Evolutionary conservation across 1,139 yeast species (phyloP), one percentile per base, ranked within the genome.

Genomic region (Candida buenavistaensis): DNA sequence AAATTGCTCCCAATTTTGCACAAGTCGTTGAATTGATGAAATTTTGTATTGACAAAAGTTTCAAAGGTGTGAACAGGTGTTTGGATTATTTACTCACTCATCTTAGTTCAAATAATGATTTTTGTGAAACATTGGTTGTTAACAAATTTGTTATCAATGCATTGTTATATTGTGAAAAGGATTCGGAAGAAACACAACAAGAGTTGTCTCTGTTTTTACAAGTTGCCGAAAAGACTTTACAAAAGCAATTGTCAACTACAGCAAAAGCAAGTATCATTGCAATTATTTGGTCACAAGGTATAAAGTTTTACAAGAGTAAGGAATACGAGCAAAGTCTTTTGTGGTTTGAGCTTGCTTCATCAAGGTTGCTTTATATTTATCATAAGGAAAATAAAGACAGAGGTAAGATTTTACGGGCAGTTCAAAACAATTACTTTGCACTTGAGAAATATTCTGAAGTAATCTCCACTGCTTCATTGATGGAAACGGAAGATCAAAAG

Each of bases 261-360:
- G 46, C 56, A 4, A 39, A 54, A 9, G 46, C 52, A 9, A 44
- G 60, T 22, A 28, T 51, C 1, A 41, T 53, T 3, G 51, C 62
- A 1, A 38, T 60, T 23, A 29, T 62, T n/a, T 62, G 64, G 64
- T 59, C 57, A n/a, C 39, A 41, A 14, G 63, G 62, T 0, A 53
- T 53, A 28, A 37, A 39, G 10, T 40, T 39, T 6, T 37, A 41
- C 23, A 58, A 59, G 24, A 40, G 37, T 3, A 33, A 28, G 1
- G 34, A 43, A 6, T 43, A 30, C 25, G 17, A 32, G 2, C 47
- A 47, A 10, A 51, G 59, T 1, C 24, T 51, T 3, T 36, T 33
- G 1, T 61, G 65, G 63, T 48, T 57, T 15, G 37, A 47, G 3
- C 26, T 53, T n/a, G 48, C 56, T 10, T 36, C 50, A 6, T 50